Evolutionary conservation across 2,329 filamentous ascomycete species (phyloP), one percentile per base, ranked within the genome.

Genomic region (Calonectria pauciramosa): DNA sequence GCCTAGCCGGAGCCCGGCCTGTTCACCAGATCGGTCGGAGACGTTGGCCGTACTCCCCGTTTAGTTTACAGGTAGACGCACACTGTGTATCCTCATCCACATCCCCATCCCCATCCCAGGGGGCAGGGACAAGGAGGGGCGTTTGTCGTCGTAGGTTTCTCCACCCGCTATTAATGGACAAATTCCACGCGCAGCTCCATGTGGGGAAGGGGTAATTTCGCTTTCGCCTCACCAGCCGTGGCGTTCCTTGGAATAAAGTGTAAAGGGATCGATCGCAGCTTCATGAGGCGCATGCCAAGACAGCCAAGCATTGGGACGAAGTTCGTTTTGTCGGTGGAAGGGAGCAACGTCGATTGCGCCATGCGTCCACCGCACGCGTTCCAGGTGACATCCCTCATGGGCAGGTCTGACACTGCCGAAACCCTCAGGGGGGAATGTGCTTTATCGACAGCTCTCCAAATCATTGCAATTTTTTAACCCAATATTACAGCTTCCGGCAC

Each of bases 191-290:
- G n/a, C 23, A 38, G 23, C 56, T 38, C 18, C 13, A 36, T 63
- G 56, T 63, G 56, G 36, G 56, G 56, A 41, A 28, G 56, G 56
- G 34, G 56, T 28, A 63, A 63, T 63, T 63, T 63, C 56, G 56
- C 56, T 63, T 63, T 63, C 34, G 56, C 36, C 36, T 63, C 56
- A 14, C 34, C 36, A 63, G 56, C 56, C 34, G 23, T 63, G 34
- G 56, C 36, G 56, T 23, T 63, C 34, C 30, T 63, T 63, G 23
- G 56, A 23, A 41, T 41, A 63, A 63, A 63, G 36, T 41, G 36
- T 63, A 28, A 28, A 63, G 34, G 56, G 56, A 63, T 63, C 56
- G 56, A 63, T 63, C 56, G 56, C 56, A 63, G 34, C 56, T 41
- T 41, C 36, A 38, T 63, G 56, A 63, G 56, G 56, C 56, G 56